Conservation (phyloP, 768 basidiomycete genomes). For the Calocybe cyanea region DNA sequence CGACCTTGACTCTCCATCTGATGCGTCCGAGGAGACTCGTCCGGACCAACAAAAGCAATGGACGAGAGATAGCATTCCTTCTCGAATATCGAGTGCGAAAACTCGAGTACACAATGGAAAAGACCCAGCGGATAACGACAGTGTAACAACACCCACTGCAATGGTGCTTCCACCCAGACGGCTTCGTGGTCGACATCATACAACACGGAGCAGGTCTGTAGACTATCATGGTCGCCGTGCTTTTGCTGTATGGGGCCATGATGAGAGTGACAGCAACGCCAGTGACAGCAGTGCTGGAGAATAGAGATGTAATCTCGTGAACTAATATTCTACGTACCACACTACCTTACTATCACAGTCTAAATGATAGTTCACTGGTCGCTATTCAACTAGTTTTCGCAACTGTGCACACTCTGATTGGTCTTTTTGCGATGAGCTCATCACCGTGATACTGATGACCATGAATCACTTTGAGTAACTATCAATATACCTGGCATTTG, state of each 20-base stretch:
- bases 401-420: too few relatives aligned
- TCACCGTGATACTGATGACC: too few relatives aligned
- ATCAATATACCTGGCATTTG: too few relatives aligned
- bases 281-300: conserved; percentile 57
- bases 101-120: conserved; percentile 60
- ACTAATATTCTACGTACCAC: too few relatives aligned
- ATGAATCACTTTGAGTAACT: too few relatives aligned
- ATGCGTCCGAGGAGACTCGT: conserved; percentile 4
- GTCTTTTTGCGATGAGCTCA: too few relatives aligned
- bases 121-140: conserved; percentile 47
- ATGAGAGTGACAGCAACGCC: conserved; percentile 83
- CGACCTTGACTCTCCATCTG: conserved; percentile 23
- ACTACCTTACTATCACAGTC: too few relatives aligned
- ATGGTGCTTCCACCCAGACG: conserved; percentile 30
- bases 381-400: too few relatives aligned
- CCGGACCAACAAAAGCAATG: conserved; percentile 37
- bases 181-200: conserved; percentile 23
- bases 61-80: conserved; percentile 28
- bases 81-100: conserved; percentile 36
- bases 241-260: conserved; percentile 86
- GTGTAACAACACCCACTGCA: conserved; percentile 59
- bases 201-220: conserved; percentile 30
- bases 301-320: not conserved
- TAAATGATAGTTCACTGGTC: too few relatives aligned
- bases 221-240: conserved; percentile 46